Percentiles rank a stretch among this genome's conserved stretches.
Conservation (phyloP, 2,329 filamentous ascomycete species). For the Rutstroemia sp. region DNA sequence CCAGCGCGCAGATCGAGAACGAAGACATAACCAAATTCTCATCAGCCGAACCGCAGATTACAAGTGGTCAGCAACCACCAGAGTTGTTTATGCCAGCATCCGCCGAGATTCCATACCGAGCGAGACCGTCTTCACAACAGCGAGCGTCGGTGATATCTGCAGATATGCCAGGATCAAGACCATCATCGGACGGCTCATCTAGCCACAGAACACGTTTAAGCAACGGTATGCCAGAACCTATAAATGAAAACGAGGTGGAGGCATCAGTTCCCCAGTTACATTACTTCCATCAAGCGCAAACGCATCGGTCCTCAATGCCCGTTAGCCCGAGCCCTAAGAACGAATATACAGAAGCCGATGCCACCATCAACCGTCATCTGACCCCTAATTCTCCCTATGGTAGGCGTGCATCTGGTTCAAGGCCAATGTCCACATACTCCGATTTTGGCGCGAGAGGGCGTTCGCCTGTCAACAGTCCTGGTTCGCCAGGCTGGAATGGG, state of each 20-base stretch:
- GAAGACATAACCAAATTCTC: background rate
- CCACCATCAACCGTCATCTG: constrained; percentile 52
- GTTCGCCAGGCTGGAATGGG: constrained; percentile 23
- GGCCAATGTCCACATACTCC: constrained; percentile 73
- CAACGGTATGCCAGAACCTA: constrained; percentile 12
- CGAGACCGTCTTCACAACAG: constrained; percentile 22
- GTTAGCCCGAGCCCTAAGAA: constrained; percentile 13
- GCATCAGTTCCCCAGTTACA: constrained; percentile 47
- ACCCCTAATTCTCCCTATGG: constrained; percentile 48
- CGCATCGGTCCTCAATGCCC: constrained; percentile 21
- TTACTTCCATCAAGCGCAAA: constrained; percentile 48
- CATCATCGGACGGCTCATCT: constrained; percentile 17
- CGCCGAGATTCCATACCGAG: constrained; percentile 24
- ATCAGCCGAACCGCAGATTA: constrained; percentile 4
- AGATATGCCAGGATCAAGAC: background rate
- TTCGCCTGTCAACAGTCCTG: constrained; percentile 38
- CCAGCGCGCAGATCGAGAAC: constrained; percentile 44
- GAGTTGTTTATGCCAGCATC: constrained; percentile 15
- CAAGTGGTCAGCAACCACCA: constrained; percentile 14
- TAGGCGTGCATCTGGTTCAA: constrained; percentile 39
- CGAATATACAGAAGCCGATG: constrained; percentile 37
- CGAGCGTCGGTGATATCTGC: constrained; percentile 17
- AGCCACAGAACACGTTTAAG: constrained; percentile 1
- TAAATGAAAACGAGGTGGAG: constrained; percentile 20
- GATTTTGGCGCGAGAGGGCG: constrained; percentile 60